phyloP scores from a whole-genome alignment of 176 grass and related monocot genomes.

The Zoysia pacifica region DNA sequence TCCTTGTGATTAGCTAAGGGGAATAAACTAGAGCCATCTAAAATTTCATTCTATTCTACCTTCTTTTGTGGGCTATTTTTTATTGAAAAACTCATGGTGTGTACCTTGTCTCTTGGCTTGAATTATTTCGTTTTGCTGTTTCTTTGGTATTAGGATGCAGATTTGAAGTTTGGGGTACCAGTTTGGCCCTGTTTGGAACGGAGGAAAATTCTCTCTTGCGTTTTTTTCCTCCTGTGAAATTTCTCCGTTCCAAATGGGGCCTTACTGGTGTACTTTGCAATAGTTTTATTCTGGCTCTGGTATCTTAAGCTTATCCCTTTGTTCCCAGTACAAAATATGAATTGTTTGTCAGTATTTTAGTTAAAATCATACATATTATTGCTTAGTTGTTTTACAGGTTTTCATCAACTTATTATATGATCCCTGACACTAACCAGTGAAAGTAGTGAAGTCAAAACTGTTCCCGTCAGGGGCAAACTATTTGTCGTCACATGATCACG shows the following conservation, averaged over 20 bases:
- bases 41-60: constrained; percentile 40
- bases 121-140: background rate
- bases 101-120: background rate
- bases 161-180: background rate
- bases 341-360: background rate
- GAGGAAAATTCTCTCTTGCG: too few species aligned
- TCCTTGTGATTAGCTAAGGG: constrained; percentile 40
- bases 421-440: background rate
- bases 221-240: too few species aligned
- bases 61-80: background rate
- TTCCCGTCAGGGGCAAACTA: too few species aligned
- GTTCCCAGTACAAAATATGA: background rate
- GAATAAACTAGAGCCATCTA: constrained; percentile 47
- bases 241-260: too few species aligned
- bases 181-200: too few species aligned
- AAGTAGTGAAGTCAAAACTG: background rate
- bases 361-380: background rate
- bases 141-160: background rate
- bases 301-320: background rate
- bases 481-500: too few species aligned
- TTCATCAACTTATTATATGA: background rate
- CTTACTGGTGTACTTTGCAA: background rate
- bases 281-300: background rate
- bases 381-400: background rate
- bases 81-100: background rate